Evolutionary conservation across 139 green algal genomes (phyloP), one percentile per base, ranked within the genome.

Genomic region (Ettlia oleoabundans): DNA sequence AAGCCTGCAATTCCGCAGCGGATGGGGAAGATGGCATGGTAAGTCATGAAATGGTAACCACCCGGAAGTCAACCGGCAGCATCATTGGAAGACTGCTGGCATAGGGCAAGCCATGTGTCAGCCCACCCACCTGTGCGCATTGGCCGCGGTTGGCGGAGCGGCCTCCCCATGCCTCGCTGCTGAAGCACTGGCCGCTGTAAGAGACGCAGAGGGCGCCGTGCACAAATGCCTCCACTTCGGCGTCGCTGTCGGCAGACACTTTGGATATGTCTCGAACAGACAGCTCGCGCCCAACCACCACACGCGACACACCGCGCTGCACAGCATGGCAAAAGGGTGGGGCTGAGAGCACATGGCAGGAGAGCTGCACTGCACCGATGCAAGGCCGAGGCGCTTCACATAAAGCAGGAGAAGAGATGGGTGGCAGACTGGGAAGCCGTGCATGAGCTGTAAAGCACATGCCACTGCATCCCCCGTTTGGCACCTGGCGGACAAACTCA

Each of bases 171-270:
- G 93, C 92, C 86, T 98, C 94, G 30, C 58, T 88, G 58, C 66
- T 89, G 86, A 95, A 97, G 88, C 93, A 97, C 88, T 94, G 92
- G 19, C 88, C 89, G 22, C 40, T 82, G 89, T 96, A 97, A 51
- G 86, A 92, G 37, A 97, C 94, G 84, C 94, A 98, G 53, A 98
- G 78, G 7, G 94, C 94, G 38, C 94, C 94, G 81, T 98, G 94
- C 63, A 95, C 91, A 88, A 98, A 98, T 1, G 90, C 92, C 87
- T 98, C 94, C 37, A 98, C 83, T 82, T 96, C 93, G 0, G 86
- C 75, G 4, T 2, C 58, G 53, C 47, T 65, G 68, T 35, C 40
- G 30, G 62, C 75, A 4, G 40, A 63, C 47, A 77, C 76, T 19
- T 40, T 32, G n/a, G 33, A 55, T 15, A 96, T 95, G 71, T 95